phyloP scores from a whole-genome alignment of 2,329 filamentous ascomycete species.

The Thielaviopsis populi region DNA sequence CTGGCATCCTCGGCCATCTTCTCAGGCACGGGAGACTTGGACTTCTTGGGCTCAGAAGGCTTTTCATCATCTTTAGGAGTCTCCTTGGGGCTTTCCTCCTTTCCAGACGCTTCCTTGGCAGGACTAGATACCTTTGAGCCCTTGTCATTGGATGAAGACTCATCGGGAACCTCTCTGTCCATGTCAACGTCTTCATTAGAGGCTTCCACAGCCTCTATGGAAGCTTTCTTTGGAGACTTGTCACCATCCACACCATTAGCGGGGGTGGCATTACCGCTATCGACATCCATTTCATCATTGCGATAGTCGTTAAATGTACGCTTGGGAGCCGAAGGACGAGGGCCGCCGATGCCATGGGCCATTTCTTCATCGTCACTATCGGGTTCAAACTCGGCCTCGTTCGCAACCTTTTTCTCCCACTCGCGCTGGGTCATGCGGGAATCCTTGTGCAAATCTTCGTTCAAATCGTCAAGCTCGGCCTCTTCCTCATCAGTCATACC shows the following conservation, averaged over 20 bases:
- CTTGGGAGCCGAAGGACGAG: slow-evolving; percentile 33
- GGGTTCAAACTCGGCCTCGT: slow-evolving; percentile 60
- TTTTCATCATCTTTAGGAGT: slow-evolving; percentile 16
- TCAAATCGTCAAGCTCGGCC: slow-evolving; percentile 50
- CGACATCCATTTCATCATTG: slow-evolving; percentile 28
- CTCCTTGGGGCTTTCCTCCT: slow-evolving; percentile 19
- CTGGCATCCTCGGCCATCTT: neutral
- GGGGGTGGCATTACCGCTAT: slow-evolving; percentile 28
- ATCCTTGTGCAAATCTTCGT: slow-evolving; percentile 79
- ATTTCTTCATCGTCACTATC: slow-evolving; percentile 85
- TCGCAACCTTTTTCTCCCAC: slow-evolving; percentile 63
- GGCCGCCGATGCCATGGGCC: slow-evolving; percentile 55
- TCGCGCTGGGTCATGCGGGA: slow-evolving; percentile 64
- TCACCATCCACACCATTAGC: slow-evolving; percentile 24
- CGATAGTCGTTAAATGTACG: slow-evolving; percentile 39
- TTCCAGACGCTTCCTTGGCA: slow-evolving; percentile 21
- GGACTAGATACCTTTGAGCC: slow-evolving; percentile 13
- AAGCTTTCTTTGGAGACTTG: slow-evolving; percentile 22
- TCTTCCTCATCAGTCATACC: slow-evolving; percentile 54
- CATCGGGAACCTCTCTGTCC: slow-evolving; percentile 21
- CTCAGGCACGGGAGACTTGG: neutral
- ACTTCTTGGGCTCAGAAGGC: slow-evolving; percentile 16
- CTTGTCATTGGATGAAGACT: slow-evolving; percentile 19
- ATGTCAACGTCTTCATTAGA: slow-evolving; percentile 32
- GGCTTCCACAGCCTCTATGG: slow-evolving; percentile 23